Conservation (phyloP, 768 basidiomycete species). For the Podaxis pistillaris region DNA sequence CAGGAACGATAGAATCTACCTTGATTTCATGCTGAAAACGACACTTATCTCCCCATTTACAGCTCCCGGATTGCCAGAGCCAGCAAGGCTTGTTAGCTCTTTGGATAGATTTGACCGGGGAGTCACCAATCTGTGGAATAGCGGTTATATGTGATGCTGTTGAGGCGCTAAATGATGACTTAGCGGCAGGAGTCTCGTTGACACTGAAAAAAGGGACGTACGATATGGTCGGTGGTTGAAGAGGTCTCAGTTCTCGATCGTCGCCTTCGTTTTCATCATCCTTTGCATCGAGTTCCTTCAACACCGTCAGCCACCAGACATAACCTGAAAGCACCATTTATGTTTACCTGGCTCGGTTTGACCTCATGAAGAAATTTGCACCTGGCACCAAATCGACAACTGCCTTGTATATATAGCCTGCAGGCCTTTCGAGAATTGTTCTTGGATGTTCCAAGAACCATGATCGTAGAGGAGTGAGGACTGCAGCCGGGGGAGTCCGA, state of each 20-base stretch:
- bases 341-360: neutral
- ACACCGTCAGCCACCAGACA: neutral
- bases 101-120: neutral
- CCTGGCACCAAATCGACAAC: constrained; percentile 8
- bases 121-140: neutral
- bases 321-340: neutral
- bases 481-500: neutral
- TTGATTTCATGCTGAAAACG: constrained; percentile 5
- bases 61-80: constrained; percentile 3
- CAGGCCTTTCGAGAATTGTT: neutral
- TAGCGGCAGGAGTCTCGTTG: neutral
- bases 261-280: neutral
- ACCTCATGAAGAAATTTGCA: constrained; percentile 10
- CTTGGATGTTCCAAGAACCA: constrained; percentile 7
- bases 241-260: neutral
- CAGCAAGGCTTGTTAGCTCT: neutral
- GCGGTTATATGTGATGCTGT: neutral
- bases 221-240: neutral
- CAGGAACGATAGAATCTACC: neutral
- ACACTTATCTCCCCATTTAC: constrained; percentile 11
- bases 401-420: neutral
- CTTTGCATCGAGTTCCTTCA: neutral
- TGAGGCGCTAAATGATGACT: neutral
- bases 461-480: constrained; percentile 12
- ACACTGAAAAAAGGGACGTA: neutral